Evolutionary conservation across 257 asterid genomes (phyloP).

Genomic region (Cruciata laevipes): DNA sequence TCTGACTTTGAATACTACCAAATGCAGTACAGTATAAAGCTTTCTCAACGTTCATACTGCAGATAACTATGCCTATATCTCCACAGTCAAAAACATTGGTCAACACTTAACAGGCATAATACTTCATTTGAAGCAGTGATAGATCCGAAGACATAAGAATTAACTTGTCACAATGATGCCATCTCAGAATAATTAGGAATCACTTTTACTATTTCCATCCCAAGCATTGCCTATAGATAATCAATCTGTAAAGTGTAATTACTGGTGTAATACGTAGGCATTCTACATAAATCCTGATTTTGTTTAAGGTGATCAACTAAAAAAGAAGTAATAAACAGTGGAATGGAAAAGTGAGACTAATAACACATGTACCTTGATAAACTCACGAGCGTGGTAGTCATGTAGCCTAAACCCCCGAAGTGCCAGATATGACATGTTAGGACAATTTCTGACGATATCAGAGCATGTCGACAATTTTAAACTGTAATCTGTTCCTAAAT

Average conservation of each 20-base stretch:
- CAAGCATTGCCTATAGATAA: not conserved
- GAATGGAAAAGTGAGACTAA: not conserved
- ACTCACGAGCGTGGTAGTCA: constrained; percentile 49
- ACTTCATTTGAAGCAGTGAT: not conserved
- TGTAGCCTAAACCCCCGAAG: constrained; percentile 74
- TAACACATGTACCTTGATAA: constrained; percentile 53
- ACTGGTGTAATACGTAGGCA: too few species aligned
- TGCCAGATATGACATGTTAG: constrained; percentile 48
- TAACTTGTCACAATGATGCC: not conserved
- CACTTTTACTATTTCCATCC: not conserved
- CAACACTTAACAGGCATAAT: not conserved
- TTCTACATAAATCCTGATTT: not conserved
- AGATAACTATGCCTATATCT: not conserved
- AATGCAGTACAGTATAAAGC: not conserved
- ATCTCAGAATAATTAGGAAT: not conserved
- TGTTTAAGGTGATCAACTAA: not conserved
- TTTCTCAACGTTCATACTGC: not conserved
- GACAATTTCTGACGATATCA: constrained; percentile 60
- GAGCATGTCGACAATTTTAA: constrained; percentile 58
- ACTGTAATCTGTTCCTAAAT: constrained; percentile 78
- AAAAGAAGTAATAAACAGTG: not conserved
- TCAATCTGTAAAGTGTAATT: not conserved
- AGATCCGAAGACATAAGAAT: not conserved
- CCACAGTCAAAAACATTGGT: not conserved
- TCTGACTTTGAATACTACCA: not conserved